Evolutionary conservation across 2,329 filamentous ascomycete genomes (phyloP), one percentile per base, ranked within the genome.

Genomic region (Botrytis aclada): DNA sequence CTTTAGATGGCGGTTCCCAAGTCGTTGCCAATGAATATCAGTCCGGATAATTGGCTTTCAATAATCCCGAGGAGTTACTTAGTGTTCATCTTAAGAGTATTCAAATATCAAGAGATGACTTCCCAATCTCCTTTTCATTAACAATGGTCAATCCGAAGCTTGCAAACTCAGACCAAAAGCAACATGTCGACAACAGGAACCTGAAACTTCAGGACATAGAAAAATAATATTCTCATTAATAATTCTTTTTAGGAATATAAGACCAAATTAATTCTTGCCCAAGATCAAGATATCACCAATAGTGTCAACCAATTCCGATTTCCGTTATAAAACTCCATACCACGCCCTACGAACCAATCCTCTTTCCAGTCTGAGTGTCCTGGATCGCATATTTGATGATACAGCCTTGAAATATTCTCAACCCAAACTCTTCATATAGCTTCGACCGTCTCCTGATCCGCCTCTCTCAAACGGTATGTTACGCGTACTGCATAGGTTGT

Each of bases 401-500:
- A 69, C 18, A 56, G 54, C 22, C 37, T 56, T 56, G 65, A n/a
- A 32, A 32, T 32, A 56, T 56, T n/a, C 9, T 12, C 32, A 51
- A 41, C 22, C 1, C 25, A 12, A n/a, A 34, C 47, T 56, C 34
- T 18, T 25, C 32, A 10, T 41, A 18, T 2, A 39, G 6, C 5
- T 39, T 32, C 10, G 20, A 4, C 32, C 10, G 1, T 43, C n/a
- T 41, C 25, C 32, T 41, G 41, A 7, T 14, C 32, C 8, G 1
- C 10, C 54, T 18, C 62, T 22, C 32, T 41, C 18, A 41, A 20
- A 29, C 10, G 20, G 32, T 63, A 34, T 25, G 43, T 77, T 72
- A 80, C 66, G 75, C 74, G 66, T 80, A 80, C 64, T 79, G 78
- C 79, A 80, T 80, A 69, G 77, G 77, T 62, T 78, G 75, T 64